phyloP scores from a whole-genome alignment of 2,329 filamentous ascomycete genomes.

The Sporothrix dimorphospora region DNA sequence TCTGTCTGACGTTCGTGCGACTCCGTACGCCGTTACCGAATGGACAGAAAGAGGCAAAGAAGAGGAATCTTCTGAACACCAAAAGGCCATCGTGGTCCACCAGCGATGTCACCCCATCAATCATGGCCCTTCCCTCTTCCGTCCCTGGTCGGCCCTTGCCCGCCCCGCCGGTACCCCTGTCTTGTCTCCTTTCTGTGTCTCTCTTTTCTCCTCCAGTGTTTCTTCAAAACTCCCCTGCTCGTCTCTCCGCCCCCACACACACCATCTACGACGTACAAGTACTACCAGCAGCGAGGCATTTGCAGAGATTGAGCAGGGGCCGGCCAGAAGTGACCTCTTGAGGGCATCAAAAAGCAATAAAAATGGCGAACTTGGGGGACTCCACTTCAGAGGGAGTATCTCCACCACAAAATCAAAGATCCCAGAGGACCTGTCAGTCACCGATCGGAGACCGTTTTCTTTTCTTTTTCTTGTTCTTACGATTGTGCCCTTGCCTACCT shows the following conservation, averaged over 20 bases:
- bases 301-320: not conserved
- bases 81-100: too few species aligned
- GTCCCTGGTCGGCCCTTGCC: not conserved
- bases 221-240: not conserved
- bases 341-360: not conserved
- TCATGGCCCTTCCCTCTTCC: not conserved
- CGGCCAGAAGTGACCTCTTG: too few species aligned
- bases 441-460: not conserved
- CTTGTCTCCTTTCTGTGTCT: not conserved
- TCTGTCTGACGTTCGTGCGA: too few species aligned
- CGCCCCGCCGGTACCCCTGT: not conserved
- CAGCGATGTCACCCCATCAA: not conserved
- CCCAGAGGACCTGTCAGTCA: not conserved
- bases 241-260: not conserved
- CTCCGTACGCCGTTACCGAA: too few species aligned
- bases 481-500: not conserved
- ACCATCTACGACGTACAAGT: too few species aligned
- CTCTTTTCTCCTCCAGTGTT: not conserved
- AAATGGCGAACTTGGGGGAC: not conserved
- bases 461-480: too few species aligned
- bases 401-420: not conserved
- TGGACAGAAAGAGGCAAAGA: slow-evolving; percentile 5
- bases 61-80: not conserved
- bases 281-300: slow-evolving; percentile 7
- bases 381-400: not conserved